Evolutionary conservation across 2,329 filamentous ascomycete species (phyloP), one percentile per base, ranked within the genome.

Genomic region (Botrytis tulipae): DNA sequence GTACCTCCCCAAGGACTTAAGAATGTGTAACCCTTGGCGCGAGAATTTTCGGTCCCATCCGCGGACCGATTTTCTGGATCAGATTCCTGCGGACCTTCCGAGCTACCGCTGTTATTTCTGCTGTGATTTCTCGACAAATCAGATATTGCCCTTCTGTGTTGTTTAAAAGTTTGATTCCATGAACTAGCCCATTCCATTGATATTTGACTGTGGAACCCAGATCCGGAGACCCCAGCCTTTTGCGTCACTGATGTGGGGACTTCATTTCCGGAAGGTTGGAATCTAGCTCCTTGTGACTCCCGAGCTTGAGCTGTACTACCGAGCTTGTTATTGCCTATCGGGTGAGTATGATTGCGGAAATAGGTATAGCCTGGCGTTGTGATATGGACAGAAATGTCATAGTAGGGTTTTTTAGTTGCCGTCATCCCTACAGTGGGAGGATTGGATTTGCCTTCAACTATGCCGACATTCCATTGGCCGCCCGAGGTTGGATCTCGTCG

Each of bases 1-100:
- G 88, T 88, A 25, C 93, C 93, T 75, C 93, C 90, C 95, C 95
- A 98, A 0, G 94, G 95, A 60, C 93, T 96, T 32, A 86, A 84
- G 80, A 98, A 98, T 1, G 90, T 88, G 82, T 97, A 97, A 29
- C 90, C 92, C 46, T 87, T 81, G 37, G 75, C 54, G 35, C 75
- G 73, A 25, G 76, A 75, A 48, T 76, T 65, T 32, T 54, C 65
- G 62, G 74, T 54, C 42, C 70, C 73, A 46, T 75, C 74, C 29
- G 60, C 37, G 66, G 54, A 22, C 32, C 63, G 35, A 65, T 37
- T 42, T 16, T 71, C 68, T 20, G 72, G 44, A 46, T 71, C 71
- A 32, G 61, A 69, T n/a, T 70, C 46, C 22, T 71, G 54, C n/a
- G 37, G 61, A 18, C 48, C 69, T 5, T 66, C 62, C 37, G 74